These are phyloP conservation scores for Murraya koenigii DNA, from an alignment of 345 rosid genomes.

Conservation along the genomic window DNA sequence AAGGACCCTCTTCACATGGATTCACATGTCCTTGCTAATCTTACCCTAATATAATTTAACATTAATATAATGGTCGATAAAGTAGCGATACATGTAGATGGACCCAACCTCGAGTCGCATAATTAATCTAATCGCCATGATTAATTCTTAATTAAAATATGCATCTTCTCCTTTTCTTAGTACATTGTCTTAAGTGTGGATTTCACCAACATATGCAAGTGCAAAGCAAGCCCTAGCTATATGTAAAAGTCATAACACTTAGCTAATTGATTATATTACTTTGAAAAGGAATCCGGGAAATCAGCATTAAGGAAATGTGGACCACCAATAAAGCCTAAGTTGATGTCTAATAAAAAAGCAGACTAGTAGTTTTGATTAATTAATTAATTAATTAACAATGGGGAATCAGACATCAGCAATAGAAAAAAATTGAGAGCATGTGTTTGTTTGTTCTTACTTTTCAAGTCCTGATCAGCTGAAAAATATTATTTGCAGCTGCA, in stretches of 20 bases:
- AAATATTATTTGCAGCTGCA: constrained; percentile 15
- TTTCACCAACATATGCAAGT: constrained; percentile 13
- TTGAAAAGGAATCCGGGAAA: constrained; percentile 45
- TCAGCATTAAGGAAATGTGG: constrained; percentile 42
- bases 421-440: constrained; percentile 25
- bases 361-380: neutral
- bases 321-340: constrained; percentile 40
- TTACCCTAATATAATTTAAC: constrained; percentile 14
- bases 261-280: constrained; percentile 25
- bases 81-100: constrained; percentile 20
- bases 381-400: constrained; percentile 18
- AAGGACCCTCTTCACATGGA: constrained; percentile 69
- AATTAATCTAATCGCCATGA: constrained; percentile 9
- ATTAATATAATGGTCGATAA: constrained; percentile 33
- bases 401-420: constrained; percentile 53
- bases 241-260: constrained; percentile 25
- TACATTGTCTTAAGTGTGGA: constrained; percentile 12
- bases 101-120: constrained; percentile 24
- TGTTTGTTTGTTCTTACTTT: constrained; percentile 16
- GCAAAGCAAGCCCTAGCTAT: constrained; percentile 8
- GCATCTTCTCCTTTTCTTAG: constrained; percentile 13
- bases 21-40: constrained; percentile 43
- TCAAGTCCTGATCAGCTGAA: constrained; percentile 12
- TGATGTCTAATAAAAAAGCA: constrained; percentile 16
- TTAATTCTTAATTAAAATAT: constrained; percentile 13